A percentile compares a stretch with the other conserved stretches of the same genome.
These are phyloP conservation scores for Schwanniomyces polymorphus DNA, from an alignment of 805 yeast species.

Conservation along the genomic window DNA sequence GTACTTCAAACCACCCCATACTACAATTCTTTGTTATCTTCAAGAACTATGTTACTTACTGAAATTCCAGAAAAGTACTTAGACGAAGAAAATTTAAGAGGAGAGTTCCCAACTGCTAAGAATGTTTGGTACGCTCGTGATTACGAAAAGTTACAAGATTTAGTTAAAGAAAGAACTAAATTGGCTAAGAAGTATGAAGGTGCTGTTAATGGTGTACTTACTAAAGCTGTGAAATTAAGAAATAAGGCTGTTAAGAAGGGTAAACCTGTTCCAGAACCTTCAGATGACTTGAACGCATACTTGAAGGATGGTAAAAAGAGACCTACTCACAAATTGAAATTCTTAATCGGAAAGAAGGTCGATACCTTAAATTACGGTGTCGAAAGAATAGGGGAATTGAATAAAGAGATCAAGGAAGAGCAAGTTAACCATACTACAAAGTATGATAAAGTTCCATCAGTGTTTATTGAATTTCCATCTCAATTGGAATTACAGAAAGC, in stretches of 20 bases:
- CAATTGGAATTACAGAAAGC: slow-evolving; percentile 90
- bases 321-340: slow-evolving; percentile 77
- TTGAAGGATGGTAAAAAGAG: slow-evolving; percentile 68
- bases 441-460: slow-evolving; percentile 57
- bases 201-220: slow-evolving; percentile 58
- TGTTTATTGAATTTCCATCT: slow-evolving; percentile 76
- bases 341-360: slow-evolving; percentile 78
- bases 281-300: slow-evolving; percentile 58
- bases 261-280: slow-evolving; percentile 54
- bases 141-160: slow-evolving; percentile 53
- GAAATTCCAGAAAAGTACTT: slow-evolving; percentile 55
- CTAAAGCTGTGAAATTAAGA: slow-evolving; percentile 58
- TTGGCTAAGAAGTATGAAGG: slow-evolving; percentile 62
- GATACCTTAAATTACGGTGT: slow-evolving; percentile 76
- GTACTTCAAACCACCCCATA: slow-evolving; percentile 71
- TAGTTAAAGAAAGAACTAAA: slow-evolving; percentile 63
- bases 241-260: slow-evolving; percentile 58
- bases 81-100: slow-evolving; percentile 50
- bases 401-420: slow-evolving; percentile 57
- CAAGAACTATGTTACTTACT: slow-evolving; percentile 72
- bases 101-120: slow-evolving; percentile 62
- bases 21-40: slow-evolving; percentile 66
- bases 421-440: slow-evolving; percentile 56
- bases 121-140: slow-evolving; percentile 67
- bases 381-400: slow-evolving; percentile 66